A percentile compares a stretch with the other conserved stretches of the same genome.
These are phyloP conservation scores for Cryomyces antarcticus DNA, from an alignment of 495 filamentous ascomycete genomes.

Conservation along the genomic window DNA sequence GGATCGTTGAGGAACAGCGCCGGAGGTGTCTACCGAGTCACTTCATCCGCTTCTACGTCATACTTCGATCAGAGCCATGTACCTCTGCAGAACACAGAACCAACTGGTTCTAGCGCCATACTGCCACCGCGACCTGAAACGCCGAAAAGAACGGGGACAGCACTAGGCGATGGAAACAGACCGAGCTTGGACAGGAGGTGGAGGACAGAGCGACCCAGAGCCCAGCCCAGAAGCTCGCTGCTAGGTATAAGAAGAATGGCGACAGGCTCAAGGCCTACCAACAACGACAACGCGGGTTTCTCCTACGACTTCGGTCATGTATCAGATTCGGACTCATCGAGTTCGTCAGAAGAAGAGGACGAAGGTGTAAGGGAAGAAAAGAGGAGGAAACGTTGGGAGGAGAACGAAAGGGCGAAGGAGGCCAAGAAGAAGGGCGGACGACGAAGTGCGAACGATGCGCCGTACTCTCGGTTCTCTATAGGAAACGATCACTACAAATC, in stretches of 20 bases:
- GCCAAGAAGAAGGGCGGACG: neutral
- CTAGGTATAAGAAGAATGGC: no score
- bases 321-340: neutral
- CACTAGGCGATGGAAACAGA: neutral
- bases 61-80: neutral
- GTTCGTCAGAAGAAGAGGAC: neutral
- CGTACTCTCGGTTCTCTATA: slow-evolving; percentile 26
- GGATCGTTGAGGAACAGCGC: neutral
- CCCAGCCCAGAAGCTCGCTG: no score
- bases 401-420: neutral
- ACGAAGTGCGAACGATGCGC: neutral
- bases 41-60: neutral
- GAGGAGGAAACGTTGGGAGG: neutral
- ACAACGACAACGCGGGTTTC: neutral
- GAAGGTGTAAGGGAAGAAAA: neutral
- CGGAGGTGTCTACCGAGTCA: neutral
- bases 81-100: neutral
- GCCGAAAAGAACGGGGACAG: neutral
- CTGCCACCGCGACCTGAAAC: neutral
- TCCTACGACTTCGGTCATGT: neutral
- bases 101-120: neutral
- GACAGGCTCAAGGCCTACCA: neutral
- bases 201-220: no score
- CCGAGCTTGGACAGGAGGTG: no score
- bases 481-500: slow-evolving; percentile 44